Base-by-base conservation (phyloP, 2,329 filamentous ascomycete genomes). In the Fusarium anguioides region DNA sequence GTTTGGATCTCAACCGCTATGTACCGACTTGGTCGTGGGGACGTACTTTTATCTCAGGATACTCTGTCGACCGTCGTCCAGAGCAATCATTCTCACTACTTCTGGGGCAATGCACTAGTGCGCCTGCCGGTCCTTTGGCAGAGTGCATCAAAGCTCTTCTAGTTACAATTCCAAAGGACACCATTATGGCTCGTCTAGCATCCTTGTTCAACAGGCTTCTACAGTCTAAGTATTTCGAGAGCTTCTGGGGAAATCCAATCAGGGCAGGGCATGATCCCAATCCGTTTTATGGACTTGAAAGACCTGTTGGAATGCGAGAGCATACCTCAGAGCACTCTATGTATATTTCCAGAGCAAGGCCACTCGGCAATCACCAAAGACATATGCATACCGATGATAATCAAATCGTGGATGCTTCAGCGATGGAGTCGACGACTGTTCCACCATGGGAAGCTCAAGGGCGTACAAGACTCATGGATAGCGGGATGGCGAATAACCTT, bases 11-110 rank as follows among this genome's bases (percentile, higher is more conserved):
- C 6, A 62, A 60, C 1, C 69, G 68, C 1, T 72, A 70, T 2
- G 59, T 72, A 2, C 70, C 70, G 1, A 58, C 70, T 0, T 72
- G 70, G 70, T 39, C 70, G 3, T 72, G 70, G 70, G 70, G 70
- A 0, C 70, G 70, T 2, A 70, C 68, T 0, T 72, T 72, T 15
- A 31, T 66, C 4, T 72, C 70, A 2, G 70, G 70, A 0, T 29
- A 45, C 2, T 72, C 70, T 0, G 53, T 70, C 3, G 70, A 71
- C 4, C 60, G 70, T 0, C 56, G 56, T 0, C 70, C 70, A 0
- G 70, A 72, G 18, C 70, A 72, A 8, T 67, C 70, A 0, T 55
- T 72, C n/a, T 62, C 70, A 0, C 37, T 72, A 0, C 5, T 72
- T 0, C 2, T 72, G 1, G 70, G 70, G 0, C 70, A 72, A n/a